Conservation (phyloP, 2,329 filamentous ascomycete genomes). For the Scedosporium dehoogii region DNA sequence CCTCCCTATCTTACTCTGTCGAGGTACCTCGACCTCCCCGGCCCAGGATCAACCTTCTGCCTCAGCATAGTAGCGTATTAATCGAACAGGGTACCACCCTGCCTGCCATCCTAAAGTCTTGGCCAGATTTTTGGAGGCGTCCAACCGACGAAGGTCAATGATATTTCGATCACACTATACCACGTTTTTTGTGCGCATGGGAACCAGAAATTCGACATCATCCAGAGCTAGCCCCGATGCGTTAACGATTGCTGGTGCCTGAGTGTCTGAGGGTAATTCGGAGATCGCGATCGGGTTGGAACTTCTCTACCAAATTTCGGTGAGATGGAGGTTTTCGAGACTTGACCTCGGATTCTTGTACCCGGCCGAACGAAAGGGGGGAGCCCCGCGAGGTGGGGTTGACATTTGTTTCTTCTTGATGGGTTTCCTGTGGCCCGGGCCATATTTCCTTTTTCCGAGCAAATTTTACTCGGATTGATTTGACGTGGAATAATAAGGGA, state of each 20-base stretch:
- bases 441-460: neutral
- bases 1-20: neutral
- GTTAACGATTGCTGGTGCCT: neutral
- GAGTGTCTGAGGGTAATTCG: neutral
- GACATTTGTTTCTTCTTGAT: too few relatives aligned
- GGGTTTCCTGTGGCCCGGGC: neutral
- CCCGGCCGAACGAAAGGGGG: neutral
- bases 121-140: constrained; percentile 1
- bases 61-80: neutral
- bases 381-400: neutral
- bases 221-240: neutral
- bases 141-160: neutral
- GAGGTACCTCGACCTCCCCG: neutral
- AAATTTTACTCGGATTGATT: too few relatives aligned
- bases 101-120: neutral
- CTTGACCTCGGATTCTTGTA: neutral
- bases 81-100: neutral
- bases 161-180: neutral
- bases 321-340: neutral
- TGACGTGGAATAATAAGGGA: neutral
- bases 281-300: neutral
- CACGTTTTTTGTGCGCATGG: constrained; percentile 1
- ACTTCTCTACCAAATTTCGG: neutral
- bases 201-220: neutral
- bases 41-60: neutral